Conservation (phyloP, 2,329 filamentous ascomycete genomes). For the Periconia macrospinosa region DNA sequence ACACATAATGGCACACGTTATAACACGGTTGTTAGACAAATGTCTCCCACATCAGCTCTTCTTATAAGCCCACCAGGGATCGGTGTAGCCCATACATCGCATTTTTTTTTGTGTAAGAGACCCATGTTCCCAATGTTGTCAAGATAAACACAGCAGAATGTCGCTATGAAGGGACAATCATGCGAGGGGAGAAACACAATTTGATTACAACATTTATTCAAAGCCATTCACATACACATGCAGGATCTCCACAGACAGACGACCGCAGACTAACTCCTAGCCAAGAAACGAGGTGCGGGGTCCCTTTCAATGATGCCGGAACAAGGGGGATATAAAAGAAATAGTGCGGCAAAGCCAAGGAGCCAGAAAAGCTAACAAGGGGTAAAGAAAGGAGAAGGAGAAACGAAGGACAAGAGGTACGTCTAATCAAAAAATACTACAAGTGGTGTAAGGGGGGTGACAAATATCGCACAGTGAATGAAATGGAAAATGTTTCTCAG, state of each 20-base stretch:
- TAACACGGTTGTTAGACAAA: too few species aligned
- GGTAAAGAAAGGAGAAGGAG: background rate
- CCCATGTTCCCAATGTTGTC: too few species aligned
- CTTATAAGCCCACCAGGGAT: too few species aligned
- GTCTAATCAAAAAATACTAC: background rate
- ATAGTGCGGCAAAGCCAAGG: constrained; percentile 13
- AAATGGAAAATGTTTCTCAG: constrained; percentile 11
- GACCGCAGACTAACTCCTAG: background rate
- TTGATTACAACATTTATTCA: constrained; percentile 2
- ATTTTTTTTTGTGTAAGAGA: too few species aligned
- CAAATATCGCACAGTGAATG: constrained; percentile 38
- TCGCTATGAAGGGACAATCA: background rate
- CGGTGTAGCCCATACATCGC: too few species aligned
- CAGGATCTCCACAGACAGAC: background rate
- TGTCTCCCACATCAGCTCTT: too few species aligned
- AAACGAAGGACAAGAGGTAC: background rate
- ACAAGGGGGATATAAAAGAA: constrained; percentile 19
- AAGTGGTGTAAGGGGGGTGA: constrained; percentile 14
- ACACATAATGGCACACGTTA: too few species aligned
- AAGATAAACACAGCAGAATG: too few species aligned
- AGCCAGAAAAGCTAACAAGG: constrained; percentile 17
- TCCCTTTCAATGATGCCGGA: constrained; percentile 3
- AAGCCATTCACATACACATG: background rate
- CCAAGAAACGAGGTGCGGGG: background rate
- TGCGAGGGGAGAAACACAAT: background rate